phyloP scores from a whole-genome alignment of 441 rosid genomes.

The Pelargonium fulgidum region DNA sequence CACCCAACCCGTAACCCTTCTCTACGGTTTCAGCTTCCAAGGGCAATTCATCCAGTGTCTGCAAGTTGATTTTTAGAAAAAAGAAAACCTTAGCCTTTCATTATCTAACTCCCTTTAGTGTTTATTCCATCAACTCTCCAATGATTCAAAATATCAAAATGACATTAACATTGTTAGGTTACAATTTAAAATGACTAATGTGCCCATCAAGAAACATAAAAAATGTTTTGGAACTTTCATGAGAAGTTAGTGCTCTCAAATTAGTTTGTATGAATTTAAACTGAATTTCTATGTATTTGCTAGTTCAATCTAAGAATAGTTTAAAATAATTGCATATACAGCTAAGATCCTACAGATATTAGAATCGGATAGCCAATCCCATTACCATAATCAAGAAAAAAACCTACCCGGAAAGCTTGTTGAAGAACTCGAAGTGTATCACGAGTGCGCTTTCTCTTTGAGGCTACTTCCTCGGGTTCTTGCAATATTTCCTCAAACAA shows the following conservation, averaged over 20 bases:
- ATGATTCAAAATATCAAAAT: no score
- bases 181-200: no score
- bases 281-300: no score
- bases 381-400: not conserved
- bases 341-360: not conserved
- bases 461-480: conserved; percentile 89
- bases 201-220: no score
- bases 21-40: conserved; percentile 87
- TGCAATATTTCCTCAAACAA: conserved; percentile 98
- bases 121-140: no score
- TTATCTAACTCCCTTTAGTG: no score
- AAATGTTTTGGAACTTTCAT: no score
- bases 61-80: no score
- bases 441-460: conserved; percentile 78
- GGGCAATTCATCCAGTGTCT: conserved; percentile 94
- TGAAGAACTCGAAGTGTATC: conserved; percentile 86
- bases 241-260: no score
- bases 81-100: no score
- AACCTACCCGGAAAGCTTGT: conserved; percentile 86
- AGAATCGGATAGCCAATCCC: not conserved
- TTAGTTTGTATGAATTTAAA: no score
- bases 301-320: not conserved
- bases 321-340: not conserved
- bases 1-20: conserved; percentile 62
- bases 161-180: no score